Conservation (phyloP, 148 eudicot species). For the Rhododendron mucronatum region DNA sequence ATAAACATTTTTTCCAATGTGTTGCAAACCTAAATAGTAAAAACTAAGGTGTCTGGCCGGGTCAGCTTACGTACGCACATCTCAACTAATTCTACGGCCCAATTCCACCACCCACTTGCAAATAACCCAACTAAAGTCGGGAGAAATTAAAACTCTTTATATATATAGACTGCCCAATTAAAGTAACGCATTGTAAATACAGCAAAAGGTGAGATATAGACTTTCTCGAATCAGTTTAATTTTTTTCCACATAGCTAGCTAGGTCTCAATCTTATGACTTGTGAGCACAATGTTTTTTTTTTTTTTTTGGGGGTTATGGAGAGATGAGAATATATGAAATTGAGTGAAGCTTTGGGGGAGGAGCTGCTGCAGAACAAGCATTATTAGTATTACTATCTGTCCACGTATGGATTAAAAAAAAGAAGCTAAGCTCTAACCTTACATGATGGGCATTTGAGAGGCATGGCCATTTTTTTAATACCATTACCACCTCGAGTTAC, state of each 20-base stretch:
- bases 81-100: no score
- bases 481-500: background rate
- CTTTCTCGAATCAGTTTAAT: background rate
- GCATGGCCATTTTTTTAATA: slow-evolving; percentile 3
- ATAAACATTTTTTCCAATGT: no score
- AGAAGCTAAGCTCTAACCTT: background rate
- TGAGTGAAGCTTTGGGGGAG: background rate
- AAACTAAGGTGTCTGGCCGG: no score
- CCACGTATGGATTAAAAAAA: background rate
- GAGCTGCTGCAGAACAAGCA: background rate
- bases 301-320: background rate
- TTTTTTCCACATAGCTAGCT: background rate
- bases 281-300: background rate
- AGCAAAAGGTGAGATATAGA: no score
- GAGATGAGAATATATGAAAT: background rate
- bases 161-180: no score
- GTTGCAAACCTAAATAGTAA: no score
- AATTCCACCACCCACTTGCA: no score
- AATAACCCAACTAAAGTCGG: no score
- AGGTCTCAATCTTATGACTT: background rate
- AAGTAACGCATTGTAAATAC: no score
- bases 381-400: background rate
- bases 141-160: no score
- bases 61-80: no score
- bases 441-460: background rate